Evolutionary conservation across 139 green algal genomes (phyloP).

Genomic region (Closterium sp.): DNA sequence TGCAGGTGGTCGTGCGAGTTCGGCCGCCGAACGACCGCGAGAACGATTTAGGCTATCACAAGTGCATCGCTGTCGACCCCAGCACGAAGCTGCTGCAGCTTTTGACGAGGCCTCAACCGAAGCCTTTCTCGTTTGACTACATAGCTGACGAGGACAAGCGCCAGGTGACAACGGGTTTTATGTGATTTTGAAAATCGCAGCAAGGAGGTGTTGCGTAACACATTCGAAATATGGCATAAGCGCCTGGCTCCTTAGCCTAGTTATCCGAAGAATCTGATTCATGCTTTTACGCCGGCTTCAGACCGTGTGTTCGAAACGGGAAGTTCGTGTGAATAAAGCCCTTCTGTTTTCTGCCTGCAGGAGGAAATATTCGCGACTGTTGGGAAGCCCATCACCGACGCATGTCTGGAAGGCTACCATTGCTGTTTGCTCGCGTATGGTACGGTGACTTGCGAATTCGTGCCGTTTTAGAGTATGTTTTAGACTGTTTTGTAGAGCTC

Average conservation of each 20-base stretch:
- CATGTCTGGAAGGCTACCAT: constrained; percentile 55
- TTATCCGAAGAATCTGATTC: too few relatives aligned
- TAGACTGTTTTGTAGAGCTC: background rate
- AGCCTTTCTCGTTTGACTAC: constrained; percentile 45
- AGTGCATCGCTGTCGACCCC: constrained; percentile 21
- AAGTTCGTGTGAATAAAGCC: background rate
- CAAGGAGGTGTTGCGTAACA: too few relatives aligned
- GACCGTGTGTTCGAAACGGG: background rate
- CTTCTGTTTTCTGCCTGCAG: constrained; percentile 20
- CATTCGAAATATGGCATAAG: too few relatives aligned
- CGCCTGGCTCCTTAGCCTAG: too few relatives aligned
- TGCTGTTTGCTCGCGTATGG: constrained; percentile 58
- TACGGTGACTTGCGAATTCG: constrained; percentile 1
- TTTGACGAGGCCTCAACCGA: background rate
- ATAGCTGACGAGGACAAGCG: constrained; percentile 29
- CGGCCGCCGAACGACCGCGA: constrained; percentile 40
- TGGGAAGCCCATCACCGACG: constrained; percentile 41
- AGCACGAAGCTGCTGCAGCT: background rate
- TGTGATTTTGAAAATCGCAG: background rate
- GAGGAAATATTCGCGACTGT: constrained; percentile 46
- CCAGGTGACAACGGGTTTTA: constrained; percentile 22
- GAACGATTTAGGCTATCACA: constrained; percentile 19
- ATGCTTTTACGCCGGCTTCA: background rate
- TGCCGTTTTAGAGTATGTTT: background rate
- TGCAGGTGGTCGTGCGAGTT: constrained; percentile 45